These are phyloP conservation scores for Tarenaya hassleriana DNA, from an alignment of 345 rosid genomes.

Conservation along the genomic window DNA sequence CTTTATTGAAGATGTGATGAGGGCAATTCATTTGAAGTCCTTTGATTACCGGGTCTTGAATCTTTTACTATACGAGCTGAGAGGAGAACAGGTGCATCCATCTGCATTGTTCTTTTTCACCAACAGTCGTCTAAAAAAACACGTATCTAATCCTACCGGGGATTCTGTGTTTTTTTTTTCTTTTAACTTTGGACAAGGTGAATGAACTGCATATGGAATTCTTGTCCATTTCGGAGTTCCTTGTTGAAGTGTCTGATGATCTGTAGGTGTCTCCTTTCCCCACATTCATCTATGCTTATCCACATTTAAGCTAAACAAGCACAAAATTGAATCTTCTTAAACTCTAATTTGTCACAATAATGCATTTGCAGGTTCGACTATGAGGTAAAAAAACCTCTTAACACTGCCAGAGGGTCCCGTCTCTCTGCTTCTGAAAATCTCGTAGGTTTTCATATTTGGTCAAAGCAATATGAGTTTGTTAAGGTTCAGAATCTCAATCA, in stretches of 20 bases:
- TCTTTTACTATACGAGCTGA: constrained; percentile 71
- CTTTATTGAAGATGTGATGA: constrained; percentile 58
- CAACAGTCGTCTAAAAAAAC: too few relatives aligned
- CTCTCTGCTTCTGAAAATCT: background rate
- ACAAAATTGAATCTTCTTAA: constrained; percentile 8
- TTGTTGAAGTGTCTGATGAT: constrained; percentile 88
- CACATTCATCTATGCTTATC: constrained; percentile 2
- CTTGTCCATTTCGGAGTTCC: constrained; percentile 70
- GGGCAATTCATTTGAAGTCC: constrained; percentile 76
- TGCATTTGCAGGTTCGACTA: constrained; percentile 59
- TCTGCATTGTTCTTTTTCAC: background rate
- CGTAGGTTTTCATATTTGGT: background rate
- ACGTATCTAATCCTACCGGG: background rate
- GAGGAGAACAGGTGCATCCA: constrained; percentile 49
- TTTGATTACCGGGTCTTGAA: constrained; percentile 82
- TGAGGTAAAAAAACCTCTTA: constrained; percentile 44
- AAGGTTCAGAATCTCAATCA: too few relatives aligned
- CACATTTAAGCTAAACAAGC: constrained; percentile 20
- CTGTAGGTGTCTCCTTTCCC: constrained; percentile 38
- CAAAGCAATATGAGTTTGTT: constrained; percentile 5
- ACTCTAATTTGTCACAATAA: constrained; percentile 18
- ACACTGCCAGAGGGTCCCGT: background rate
- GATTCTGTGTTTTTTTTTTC: constrained; percentile 22
- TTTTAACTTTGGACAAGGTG: constrained; percentile 50
- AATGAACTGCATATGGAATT: constrained; percentile 83